Evolutionary conservation across 1,284 basidiomycete species (phyloP), one percentile per base, ranked within the genome.

Genomic region (Fomitopsis palustris): DNA sequence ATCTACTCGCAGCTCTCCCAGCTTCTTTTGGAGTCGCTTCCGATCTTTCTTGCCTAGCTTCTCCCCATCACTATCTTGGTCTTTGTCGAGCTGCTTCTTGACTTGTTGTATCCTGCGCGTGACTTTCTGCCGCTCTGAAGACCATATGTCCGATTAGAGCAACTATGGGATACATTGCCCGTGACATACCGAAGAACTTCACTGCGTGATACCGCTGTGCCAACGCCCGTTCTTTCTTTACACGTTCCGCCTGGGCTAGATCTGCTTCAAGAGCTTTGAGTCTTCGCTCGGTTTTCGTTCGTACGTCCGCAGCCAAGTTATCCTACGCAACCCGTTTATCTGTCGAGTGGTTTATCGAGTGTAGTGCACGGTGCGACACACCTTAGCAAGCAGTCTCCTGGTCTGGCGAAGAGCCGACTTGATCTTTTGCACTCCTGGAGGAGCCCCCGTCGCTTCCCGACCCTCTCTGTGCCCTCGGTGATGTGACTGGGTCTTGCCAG

Each of bases 341-440:
- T 33, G 14, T 19, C 4, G 21, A 35, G 4, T 10, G 8, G 16
- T 45, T 53, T 25, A 23, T 10, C 27, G 47, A 25, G 39, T 5
- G 37, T n/a, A 21, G 21, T 33, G 43, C n/a, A 47, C 37, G 21
- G 17, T 16, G 19, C n/a, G 39, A 9, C 74, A 60, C 54, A 89
- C 88, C 80, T 90, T 93, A 39, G 88, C 87, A 25, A 96, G 78
- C 53, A 96, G 74, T 56, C 93, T 77, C 63, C 83, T 82, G 0
- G 92, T 88, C 75, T 95, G 92, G 60, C 93, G 78, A 57, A 96
- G 75, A 35, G 85, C 77, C 17, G 90, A 79, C 71, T 95, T 96
- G 64, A 95, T 75, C 74, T 93, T 95, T 63, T 90, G 88, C 4
- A 90, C 80, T 19, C 89, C 89, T 10, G 84, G 84, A 23, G 68